Evolutionary conservation across 305 asterid species (phyloP), one percentile per base, ranked within the genome.

Genomic region (Vinca major): DNA sequence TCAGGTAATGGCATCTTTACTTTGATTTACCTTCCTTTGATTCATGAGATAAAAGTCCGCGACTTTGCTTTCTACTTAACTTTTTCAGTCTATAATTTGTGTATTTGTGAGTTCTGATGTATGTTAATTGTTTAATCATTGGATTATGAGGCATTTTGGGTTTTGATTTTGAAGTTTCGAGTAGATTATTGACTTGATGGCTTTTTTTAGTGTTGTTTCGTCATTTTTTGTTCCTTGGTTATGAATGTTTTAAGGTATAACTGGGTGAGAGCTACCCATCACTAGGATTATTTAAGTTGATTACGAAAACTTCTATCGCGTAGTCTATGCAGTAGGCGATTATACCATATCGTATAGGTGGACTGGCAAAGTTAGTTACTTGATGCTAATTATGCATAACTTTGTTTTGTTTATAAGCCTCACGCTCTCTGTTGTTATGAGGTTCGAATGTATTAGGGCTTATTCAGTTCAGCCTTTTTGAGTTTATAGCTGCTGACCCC

Each of bases 1-100:
- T 79, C 83, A 62, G 86, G 86, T 82, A 69, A 70, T 50, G 21
- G 26, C 26, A 14, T 48, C 43, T 26, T 48, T 14, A 47, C 10
- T 4, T 16, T 7, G 65, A 61, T 61, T 61, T 61, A 14, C 33
- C 33, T 26, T 26, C 33, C 33, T 26, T 26, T 26, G 33, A 26
- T 26, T 26, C 33, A 26, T 26, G 33, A 26, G 33, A 26, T 26
- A 26, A 26, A 26, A 26, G 33, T 26, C 33, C 1, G 33, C 33
- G 33, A 26, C 33, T 26, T 26, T 26, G 33, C 33, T 26, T 26
- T 26, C 33, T 26, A 26, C 33, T 26, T 1, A 26, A 26, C 33
- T 26, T 26, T 26, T 26, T 26, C 33, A 26, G 33, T 26, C 33
- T 26, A 26, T 26, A 26, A 26, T 26, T 26, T 26, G 33, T 26